These are phyloP conservation scores for Globisporangium parvum DNA, from an alignment of 352 stramenopile genomes.

Conservation along the genomic window DNA sequence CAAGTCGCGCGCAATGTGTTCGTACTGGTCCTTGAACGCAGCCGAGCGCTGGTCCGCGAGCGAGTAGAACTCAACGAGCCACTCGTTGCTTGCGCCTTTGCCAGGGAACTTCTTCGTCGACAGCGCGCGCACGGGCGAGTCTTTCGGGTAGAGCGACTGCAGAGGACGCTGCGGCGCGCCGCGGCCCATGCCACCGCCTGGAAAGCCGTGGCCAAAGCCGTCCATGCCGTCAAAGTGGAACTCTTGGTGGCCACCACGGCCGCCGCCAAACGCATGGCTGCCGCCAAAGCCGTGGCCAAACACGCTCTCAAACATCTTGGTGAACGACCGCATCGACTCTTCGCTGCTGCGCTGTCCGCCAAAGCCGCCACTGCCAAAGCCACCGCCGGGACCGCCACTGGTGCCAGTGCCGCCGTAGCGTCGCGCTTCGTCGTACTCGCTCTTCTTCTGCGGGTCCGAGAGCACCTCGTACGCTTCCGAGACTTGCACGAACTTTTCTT, in stretches of 20 bases:
- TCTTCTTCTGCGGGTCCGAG: constrained; percentile 82
- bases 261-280: constrained; percentile 20
- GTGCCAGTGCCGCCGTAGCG: constrained; percentile 21
- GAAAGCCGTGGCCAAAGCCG: constrained; percentile 52
- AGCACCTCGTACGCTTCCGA: constrained; percentile 92
- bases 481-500: constrained; percentile 90
- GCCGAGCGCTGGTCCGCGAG: constrained; percentile 37
- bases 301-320: constrained; percentile 87
- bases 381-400: constrained; percentile 9
- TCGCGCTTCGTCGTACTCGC: constrained; percentile 87
- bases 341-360: constrained; percentile 22
- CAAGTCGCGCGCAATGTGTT: constrained; percentile 65
- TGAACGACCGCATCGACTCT: constrained; percentile 65
- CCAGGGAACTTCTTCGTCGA: constrained; percentile 73
- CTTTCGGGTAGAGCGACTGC: constrained; percentile 51
- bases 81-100: constrained; percentile 68
- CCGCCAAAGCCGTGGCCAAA: constrained; percentile 60
- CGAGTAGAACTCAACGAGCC: constrained; percentile 79
- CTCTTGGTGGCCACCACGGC: constrained; percentile 32
- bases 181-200: constrained; percentile 4
- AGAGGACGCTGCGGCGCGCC: neutral
- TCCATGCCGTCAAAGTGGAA: constrained; percentile 82
- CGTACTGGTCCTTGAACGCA: constrained; percentile 56
- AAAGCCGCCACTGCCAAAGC: constrained; percentile 18
- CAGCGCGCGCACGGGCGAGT: constrained; percentile 49